Evolutionary conservation across 345 rosid species (phyloP).

Genomic region (Arabidopsis arenosa): DNA sequence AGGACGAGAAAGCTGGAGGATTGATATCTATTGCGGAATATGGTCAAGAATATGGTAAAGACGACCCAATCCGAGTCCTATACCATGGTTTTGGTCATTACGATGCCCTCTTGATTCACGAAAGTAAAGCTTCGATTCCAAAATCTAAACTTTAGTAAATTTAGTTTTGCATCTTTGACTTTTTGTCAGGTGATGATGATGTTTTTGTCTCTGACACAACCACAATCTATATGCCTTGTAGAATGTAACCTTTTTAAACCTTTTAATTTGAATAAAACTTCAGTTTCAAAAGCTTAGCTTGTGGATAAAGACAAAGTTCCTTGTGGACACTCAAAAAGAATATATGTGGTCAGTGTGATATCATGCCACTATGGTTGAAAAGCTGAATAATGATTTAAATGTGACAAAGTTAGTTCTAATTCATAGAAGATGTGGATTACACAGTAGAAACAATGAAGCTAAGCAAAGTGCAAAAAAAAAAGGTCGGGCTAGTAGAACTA

Average conservation of each 20-base stretch:
- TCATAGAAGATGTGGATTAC: neutral
- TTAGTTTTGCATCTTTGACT: slow-evolving; percentile 21
- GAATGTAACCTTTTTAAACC: slow-evolving; percentile 5
- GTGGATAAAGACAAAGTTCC: neutral
- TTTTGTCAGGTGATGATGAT: slow-evolving; percentile 34
- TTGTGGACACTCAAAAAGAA: neutral
- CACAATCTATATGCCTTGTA: slow-evolving; percentile 20
- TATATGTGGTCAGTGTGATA: neutral
- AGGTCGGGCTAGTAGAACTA: neutral
- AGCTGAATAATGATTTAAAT: neutral
- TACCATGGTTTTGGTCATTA: slow-evolving; percentile 96
- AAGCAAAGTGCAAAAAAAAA: neutral
- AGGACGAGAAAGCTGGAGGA: slow-evolving; percentile 75
- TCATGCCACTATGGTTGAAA: neutral
- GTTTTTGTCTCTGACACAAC: slow-evolving; percentile 27
- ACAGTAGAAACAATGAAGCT: neutral
- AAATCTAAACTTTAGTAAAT: slow-evolving; percentile 41
- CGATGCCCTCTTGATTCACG: slow-evolving; percentile 66
- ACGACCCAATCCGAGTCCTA: slow-evolving; percentile 74
- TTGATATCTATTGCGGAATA: slow-evolving; percentile 84
- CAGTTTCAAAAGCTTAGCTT: neutral
- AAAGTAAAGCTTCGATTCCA: slow-evolving; percentile 13
- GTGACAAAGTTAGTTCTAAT: neutral
- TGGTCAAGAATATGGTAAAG: slow-evolving; percentile 86
- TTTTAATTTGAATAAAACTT: neutral